These are phyloP conservation scores for Globisporangium lucens DNA, from an alignment of 352 stramenopile genomes.

Conservation along the genomic window DNA sequence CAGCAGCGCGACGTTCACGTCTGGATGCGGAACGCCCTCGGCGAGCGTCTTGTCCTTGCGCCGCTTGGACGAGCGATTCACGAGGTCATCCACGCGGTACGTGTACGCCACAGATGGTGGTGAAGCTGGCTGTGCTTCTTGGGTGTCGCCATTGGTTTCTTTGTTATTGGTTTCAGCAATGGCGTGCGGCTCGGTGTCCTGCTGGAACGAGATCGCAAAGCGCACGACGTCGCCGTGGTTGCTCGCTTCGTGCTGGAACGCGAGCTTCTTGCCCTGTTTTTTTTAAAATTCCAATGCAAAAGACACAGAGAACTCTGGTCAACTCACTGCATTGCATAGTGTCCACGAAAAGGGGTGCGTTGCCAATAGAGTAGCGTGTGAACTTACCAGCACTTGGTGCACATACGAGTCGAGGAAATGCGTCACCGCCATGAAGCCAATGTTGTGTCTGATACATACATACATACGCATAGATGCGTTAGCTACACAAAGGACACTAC, in stretches of 20 bases:
- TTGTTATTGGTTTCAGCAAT: not conserved
- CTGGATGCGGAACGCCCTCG: constrained; percentile 67
- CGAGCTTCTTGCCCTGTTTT: constrained; percentile 38
- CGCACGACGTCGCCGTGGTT: constrained; percentile 66
- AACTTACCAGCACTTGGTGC: constrained; percentile 49
- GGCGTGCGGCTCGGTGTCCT: constrained; percentile 32
- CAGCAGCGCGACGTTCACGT: constrained; percentile 75
- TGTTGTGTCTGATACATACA: constrained; percentile 58
- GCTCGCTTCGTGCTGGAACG: constrained; percentile 48
- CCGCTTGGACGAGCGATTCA: constrained; percentile 69
- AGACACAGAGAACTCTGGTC: not conserved
- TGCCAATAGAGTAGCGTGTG: not conserved
- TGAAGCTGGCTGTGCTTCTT: not conserved
- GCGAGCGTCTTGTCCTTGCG: constrained; percentile 71
- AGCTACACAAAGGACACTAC: not conserved
- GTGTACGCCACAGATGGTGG: constrained; percentile 14
- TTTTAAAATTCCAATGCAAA: not conserved
- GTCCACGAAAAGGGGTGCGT: not conserved
- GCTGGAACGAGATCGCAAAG: constrained; percentile 62
- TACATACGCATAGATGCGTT: not conserved
- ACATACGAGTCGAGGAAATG: constrained; percentile 75
- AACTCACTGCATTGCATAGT: not conserved
- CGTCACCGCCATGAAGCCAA: constrained; percentile 57
- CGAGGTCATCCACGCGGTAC: constrained; percentile 66
- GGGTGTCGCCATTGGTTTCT: not conserved